A percentile compares a stretch with the other conserved stretches of the same genome.
phyloP scores from a whole-genome alignment of 179 eudicot species.

The Silene noctiflora region DNA sequence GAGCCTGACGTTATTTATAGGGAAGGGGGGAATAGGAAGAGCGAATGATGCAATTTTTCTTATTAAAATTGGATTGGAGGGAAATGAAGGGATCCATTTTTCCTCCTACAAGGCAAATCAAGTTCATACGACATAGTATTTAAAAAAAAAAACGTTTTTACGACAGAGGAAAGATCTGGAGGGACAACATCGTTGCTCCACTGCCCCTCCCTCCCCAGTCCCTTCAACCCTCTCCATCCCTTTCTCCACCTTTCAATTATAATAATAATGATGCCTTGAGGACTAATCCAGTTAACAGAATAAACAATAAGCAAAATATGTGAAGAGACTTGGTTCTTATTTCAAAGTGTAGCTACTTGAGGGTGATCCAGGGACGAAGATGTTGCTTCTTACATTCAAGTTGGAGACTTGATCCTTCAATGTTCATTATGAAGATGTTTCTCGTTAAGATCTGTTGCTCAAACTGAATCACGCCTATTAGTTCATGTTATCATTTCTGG shows the following conservation, averaged over 20 bases:
- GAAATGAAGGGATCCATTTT: not conserved
- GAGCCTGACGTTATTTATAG: not conserved
- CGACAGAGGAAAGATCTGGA: no score
- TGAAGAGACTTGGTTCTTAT: slow-evolving; percentile 4
- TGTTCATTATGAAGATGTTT: not conserved
- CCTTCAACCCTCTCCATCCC: not conserved
- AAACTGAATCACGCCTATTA: not conserved
- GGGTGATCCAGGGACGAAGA: not conserved
- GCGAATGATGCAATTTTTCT: not conserved
- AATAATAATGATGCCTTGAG: no score
- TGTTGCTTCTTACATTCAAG: not conserved
- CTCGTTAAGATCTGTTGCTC: not conserved
- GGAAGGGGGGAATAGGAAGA: not conserved
- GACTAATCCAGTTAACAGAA: no score
- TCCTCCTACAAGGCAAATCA: not conserved
- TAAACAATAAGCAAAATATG: not conserved
- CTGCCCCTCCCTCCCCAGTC: not conserved
- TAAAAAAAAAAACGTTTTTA: not conserved
- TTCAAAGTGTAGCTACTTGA: not conserved
- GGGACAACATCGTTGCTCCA: no score
- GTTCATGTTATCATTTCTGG: slow-evolving; percentile 20
- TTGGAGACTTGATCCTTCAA: not conserved
- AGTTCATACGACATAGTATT: not conserved
- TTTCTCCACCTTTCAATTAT: not conserved
- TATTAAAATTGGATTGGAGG: not conserved